Evolutionary conservation across 495 filamentous ascomycete genomes (phyloP).

Genomic region (Penicillium turbatum): DNA sequence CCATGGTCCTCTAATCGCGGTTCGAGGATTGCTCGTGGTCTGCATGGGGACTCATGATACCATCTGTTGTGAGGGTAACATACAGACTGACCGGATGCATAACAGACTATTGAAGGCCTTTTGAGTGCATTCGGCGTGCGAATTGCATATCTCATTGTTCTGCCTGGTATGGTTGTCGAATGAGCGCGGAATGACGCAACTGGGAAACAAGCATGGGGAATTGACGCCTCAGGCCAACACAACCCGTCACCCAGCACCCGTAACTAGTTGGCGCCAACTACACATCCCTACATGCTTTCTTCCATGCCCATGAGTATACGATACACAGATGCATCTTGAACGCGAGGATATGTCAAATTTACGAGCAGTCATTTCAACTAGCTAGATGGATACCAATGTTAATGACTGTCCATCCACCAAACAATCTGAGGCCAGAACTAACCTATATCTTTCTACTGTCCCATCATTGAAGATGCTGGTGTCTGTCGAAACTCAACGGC

Average conservation of each 20-base stretch:
- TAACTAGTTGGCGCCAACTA: too few species aligned
- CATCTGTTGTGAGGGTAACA: conserved; percentile 4
- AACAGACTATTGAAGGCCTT: background rate
- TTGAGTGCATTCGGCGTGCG: conserved; percentile 1
- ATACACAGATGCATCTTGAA: background rate
- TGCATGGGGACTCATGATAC: conserved; percentile 9
- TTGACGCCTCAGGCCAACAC: conserved; percentile 14
- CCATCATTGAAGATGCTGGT: too few species aligned
- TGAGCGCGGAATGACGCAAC: conserved; percentile 22
- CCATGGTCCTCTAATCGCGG: conserved; percentile 60
- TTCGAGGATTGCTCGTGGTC: conserved; percentile 34
- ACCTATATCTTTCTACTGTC: too few species aligned
- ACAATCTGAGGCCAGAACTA: too few species aligned
- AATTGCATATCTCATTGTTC: conserved; percentile 24
- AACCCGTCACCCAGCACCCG: background rate
- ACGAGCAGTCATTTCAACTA: too few species aligned
- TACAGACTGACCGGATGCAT: background rate
- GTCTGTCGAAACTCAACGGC: too few species aligned
- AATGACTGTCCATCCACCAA: too few species aligned
- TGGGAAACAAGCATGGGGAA: background rate
- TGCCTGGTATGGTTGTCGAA: conserved; percentile 8
- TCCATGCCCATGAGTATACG: background rate
- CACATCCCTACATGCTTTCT: background rate
- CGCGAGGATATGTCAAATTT: background rate
- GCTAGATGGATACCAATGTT: too few species aligned